These are phyloP conservation scores for Colletotrichum scovillei DNA, from an alignment of 2,329 filamentous ascomycete species.

Conservation along the genomic window DNA sequence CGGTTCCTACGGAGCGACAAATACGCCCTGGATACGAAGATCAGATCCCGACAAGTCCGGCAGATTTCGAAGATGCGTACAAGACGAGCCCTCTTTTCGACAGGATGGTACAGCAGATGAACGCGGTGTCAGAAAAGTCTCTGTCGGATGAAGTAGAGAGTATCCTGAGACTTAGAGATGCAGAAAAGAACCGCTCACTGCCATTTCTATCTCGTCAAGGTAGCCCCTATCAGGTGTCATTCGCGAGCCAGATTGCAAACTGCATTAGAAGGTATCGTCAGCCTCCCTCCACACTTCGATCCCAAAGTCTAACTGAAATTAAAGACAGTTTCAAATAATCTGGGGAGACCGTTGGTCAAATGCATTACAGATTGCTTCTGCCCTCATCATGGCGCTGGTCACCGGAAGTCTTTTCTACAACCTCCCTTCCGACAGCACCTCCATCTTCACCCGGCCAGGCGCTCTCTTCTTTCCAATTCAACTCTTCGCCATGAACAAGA, in stretches of 20 bases:
- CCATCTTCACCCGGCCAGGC: constrained; percentile 65
- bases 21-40: constrained; percentile 75
- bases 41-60: constrained; percentile 74
- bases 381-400: constrained; percentile 68
- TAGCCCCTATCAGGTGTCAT: not conserved
- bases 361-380: constrained; percentile 54
- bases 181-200: not conserved
- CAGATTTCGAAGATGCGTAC: constrained; percentile 64
- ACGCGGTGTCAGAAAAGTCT: not conserved
- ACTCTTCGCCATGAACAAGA: constrained; percentile 67
- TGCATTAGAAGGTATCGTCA: not conserved
- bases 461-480: constrained; percentile 70
- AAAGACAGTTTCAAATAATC: constrained; percentile 64
- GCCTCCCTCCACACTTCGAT: constrained; percentile 49
- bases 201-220: not conserved
- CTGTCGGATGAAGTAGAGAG: not conserved
- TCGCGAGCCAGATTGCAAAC: not conserved
- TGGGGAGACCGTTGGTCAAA: constrained; percentile 62
- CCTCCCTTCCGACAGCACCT: constrained; percentile 57
- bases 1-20: constrained; percentile 77
- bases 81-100: constrained; percentile 51
- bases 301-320: constrained; percentile 54
- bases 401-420: constrained; percentile 71
- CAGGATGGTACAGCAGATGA: constrained; percentile 52
- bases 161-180: not conserved